Evolutionary conservation across 2,329 filamentous ascomycete genomes (phyloP).

Genomic region (Atkinsonella texensis): DNA sequence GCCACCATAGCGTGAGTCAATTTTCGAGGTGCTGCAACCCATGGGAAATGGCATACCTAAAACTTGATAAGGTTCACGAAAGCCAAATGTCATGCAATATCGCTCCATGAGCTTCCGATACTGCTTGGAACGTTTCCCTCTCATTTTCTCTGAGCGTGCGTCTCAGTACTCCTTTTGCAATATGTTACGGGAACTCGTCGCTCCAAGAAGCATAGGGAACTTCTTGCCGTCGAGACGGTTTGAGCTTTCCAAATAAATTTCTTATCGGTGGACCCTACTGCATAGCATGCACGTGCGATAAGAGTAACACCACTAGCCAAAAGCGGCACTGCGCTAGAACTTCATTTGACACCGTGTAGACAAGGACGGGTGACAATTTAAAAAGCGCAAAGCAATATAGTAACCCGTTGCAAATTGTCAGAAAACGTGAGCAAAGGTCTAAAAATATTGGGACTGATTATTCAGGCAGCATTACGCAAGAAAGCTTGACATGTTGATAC

Average conservation of each 20-base stretch:
- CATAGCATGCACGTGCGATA: constrained; percentile 23
- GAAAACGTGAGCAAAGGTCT: not conserved
- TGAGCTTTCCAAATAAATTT: constrained; percentile 23
- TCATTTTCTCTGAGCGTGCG: constrained; percentile 22
- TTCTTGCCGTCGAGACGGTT: too few species aligned
- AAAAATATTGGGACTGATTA: not conserved
- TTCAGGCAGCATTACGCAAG: not conserved
- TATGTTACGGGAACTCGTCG: not conserved
- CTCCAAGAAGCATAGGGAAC: not conserved
- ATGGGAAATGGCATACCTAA: constrained; percentile 38
- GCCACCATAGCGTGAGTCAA: constrained; percentile 7
- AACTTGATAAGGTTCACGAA: constrained; percentile 90
- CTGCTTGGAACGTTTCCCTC: constrained; percentile 41
- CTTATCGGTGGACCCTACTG: constrained; percentile 19
- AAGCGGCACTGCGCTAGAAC: not conserved
- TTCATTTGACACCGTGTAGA: not conserved
- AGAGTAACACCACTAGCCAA: constrained; percentile 6
- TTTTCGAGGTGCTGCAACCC: not conserved
- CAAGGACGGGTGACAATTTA: not conserved
- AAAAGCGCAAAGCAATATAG: too few species aligned
- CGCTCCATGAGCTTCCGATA: constrained; percentile 82
- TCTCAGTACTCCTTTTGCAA: not conserved
- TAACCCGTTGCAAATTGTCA: not conserved
- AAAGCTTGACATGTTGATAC: not conserved
- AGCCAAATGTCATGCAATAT: constrained; percentile 77